These are phyloP conservation scores for Chenopodium album DNA, from an alignment of 148 eudicot genomes.

Conservation along the genomic window DNA sequence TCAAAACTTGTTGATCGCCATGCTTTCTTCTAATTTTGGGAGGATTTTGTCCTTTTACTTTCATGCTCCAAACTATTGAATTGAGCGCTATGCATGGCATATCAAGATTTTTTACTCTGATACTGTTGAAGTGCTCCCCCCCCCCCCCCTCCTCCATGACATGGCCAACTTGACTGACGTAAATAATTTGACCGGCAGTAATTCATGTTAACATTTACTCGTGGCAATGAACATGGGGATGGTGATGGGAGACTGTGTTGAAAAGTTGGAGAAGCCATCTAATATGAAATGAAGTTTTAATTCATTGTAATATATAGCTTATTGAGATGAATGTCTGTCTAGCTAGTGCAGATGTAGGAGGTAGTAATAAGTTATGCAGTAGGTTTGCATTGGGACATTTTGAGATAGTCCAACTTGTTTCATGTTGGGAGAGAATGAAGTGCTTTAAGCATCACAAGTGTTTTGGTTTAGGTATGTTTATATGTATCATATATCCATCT, in stretches of 20 bases:
- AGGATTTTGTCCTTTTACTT: neutral
- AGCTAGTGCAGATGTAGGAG: neutral
- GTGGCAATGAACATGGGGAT: no score
- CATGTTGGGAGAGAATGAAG: neutral
- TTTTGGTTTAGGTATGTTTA: neutral
- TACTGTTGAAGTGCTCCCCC: no score
- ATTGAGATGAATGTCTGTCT: neutral
- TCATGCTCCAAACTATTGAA: neutral
- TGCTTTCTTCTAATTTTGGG: neutral
- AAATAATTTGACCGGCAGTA: no score
- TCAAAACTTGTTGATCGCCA: neutral
- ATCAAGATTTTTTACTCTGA: no score
- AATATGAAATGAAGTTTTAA: neutral
- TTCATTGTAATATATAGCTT: neutral
- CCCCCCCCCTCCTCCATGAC: no score
- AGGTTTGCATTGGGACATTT: neutral
- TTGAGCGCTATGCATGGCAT: no score
- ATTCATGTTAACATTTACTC: no score
- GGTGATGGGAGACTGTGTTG: neutral
- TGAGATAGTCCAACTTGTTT: neutral
- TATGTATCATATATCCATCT: no score
- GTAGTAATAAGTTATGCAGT: neutral
- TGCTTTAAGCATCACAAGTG: neutral
- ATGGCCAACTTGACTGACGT: no score
- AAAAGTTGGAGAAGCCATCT: neutral